Evolutionary conservation across 768 basidiomycete genomes (phyloP), one percentile per base, ranked within the genome.

Genomic region (Leucocoprinus sp.): DNA sequence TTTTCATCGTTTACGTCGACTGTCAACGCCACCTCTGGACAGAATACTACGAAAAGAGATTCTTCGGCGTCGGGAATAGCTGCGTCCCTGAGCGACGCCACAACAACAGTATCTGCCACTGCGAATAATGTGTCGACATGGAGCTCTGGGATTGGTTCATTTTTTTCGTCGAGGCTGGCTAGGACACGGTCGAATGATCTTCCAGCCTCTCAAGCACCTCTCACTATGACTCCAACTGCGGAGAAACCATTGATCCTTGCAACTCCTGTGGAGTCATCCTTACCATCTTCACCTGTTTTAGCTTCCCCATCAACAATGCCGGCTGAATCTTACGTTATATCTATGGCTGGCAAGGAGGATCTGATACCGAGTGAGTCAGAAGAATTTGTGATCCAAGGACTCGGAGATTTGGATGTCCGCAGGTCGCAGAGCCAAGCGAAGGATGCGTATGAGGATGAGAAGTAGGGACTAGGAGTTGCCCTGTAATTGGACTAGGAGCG

Each of bases 71-170:
- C 57, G 12, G 54, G 52, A 19, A 50, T 51, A 1, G 42, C 51
- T 36, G 40, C 52, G 4, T 15, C 48, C 11, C 5, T 27, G 26
- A 27, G 11, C 11, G 26, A 11, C 11, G 5, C 26, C 5, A 11
- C 26, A 11, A 27, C 26, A 27, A 11, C 26, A 27, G 5, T 11
- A 27, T 5, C 26, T 18, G 21, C 17, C 29, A 35, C 47, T 5
- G 42, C 41, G 8, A 33, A 26, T 14, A 45, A 17, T 7, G 34
- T 57, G n/a, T 56, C 62, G 1, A 52, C 58, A 9, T 67, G 65
- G 65, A 50, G 65, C 15, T 50, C 62, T 8, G 61, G 61, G 1
- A 49, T 67, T 37, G 64, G 64, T 6, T 62, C 63, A 1, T 65
- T 64, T 47, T 50, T 67, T 15, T 60, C 58, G 14, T 55, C 60